Percentiles rank a stretch among this genome's conserved stretches.
phyloP scores from a whole-genome alignment of 2,329 filamentous ascomycete genomes.

The Fusarium udum region DNA sequence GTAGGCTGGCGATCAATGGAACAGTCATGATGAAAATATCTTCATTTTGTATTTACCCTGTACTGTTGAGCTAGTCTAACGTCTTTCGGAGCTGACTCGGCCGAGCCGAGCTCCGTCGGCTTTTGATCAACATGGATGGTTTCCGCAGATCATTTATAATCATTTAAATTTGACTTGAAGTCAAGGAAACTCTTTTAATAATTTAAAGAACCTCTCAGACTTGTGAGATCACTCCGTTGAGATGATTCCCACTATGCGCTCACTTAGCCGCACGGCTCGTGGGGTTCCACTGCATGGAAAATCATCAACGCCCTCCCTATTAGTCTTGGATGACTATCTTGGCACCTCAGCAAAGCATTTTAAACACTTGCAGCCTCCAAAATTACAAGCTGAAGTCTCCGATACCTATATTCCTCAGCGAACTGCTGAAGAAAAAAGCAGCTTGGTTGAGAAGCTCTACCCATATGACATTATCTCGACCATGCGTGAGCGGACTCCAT shows the following conservation, averaged over 20 bases:
- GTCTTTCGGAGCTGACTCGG: neutral
- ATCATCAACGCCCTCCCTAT: neutral
- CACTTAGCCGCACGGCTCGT: neutral
- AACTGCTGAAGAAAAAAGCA: neutral
- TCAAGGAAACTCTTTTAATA: neutral
- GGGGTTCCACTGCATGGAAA: neutral
- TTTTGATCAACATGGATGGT: neutral
- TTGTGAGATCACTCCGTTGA: rapidly evolving
- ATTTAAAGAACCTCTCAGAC: rapidly evolving
- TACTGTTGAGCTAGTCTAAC: neutral
- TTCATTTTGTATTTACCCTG: neutral
- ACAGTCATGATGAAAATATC: rapidly evolving
- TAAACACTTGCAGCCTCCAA: neutral
- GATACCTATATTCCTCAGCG: neutral
- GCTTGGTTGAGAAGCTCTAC: neutral
- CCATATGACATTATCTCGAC: neutral
- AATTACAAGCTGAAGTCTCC: neutral
- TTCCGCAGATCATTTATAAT: neutral
- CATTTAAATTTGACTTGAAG: rapidly evolving
- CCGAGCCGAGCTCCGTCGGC: neutral
- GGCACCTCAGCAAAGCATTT: neutral
- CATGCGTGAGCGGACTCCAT: neutral
- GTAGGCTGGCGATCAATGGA: rapidly evolving
- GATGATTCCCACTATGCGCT: neutral
- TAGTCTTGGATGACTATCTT: neutral